These are phyloP conservation scores for Ustilago tritici DNA, from an alignment of 1,284 basidiomycete species.

Conservation along the genomic window DNA sequence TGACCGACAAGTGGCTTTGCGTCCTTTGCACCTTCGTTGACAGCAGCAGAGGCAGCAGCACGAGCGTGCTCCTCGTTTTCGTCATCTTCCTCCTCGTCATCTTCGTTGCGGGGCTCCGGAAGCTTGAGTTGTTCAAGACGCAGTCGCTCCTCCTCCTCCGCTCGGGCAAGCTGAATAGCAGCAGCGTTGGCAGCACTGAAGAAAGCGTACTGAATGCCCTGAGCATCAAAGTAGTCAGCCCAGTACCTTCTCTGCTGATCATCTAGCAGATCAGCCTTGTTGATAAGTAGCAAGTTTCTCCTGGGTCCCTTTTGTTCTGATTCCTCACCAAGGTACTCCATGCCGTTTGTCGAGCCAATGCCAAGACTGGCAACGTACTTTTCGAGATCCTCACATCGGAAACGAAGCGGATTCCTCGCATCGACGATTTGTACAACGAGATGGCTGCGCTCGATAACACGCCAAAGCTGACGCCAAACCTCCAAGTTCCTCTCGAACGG, in stretches of 20 bases:
- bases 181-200: constrained; percentile 93
- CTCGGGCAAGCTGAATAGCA: constrained; percentile 76
- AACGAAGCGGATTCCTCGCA: constrained; percentile 67
- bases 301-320: constrained; percentile 77
- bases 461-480: constrained; percentile 70
- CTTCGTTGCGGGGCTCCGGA: constrained; percentile 59
- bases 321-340: constrained; percentile 83
- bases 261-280: constrained; percentile 95
- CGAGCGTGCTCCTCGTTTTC: constrained; percentile 67
- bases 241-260: constrained; percentile 81
- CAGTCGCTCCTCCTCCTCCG: constrained; percentile 73
- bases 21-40: constrained; percentile 34
- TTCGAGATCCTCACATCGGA: constrained; percentile 69
- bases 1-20: constrained; percentile 53
- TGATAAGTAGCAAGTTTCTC: constrained; percentile 86
- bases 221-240: constrained; percentile 92
- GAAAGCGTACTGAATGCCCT: constrained; percentile 88
- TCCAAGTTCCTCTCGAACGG: constrained; percentile 69
- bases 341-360: constrained; percentile 89
- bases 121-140: constrained; percentile 65
- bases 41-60: constrained; percentile 41
- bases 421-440: constrained; percentile 69
- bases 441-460: constrained; percentile 68
- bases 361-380: constrained; percentile 62
- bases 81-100: constrained; percentile 61